Evolutionary conservation across 2,329 filamentous ascomycete genomes (phyloP), one percentile per base, ranked within the genome.

Genomic region (Hypoxylon rubiginosum): DNA sequence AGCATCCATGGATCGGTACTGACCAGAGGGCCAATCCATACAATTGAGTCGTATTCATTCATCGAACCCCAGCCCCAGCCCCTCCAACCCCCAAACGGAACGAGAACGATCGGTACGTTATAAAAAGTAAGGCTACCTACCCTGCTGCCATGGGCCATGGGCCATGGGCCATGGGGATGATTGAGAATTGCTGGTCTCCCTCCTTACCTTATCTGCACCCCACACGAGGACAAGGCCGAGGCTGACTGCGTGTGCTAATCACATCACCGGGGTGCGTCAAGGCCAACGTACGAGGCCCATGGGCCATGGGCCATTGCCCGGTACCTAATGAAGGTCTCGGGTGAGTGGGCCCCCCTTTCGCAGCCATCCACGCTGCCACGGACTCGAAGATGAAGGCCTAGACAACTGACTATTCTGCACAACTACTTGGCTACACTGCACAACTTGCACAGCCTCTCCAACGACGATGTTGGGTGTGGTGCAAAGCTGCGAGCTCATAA

Each of bases 161-260:
- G n/a, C n/a, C n/a, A n/a, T n/a, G n/a, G n/a, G 54, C 15, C 28
- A 56, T 30, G 30, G 64, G 28, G 39, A 52, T 67, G 48, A 52
- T 48, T 57, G 43, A 43, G 55, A 66, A 49, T 3, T 17, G 17
- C 26, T 65, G 34, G 30, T 39, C 39, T 49, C 49, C 49, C 43
- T 49, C 49, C 21, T 34, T 55, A 62, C 59, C 58, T 63, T 63
- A 56, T 43, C 64, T 72, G 71, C 64, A 72, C 71, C 72, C 72
- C 71, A 72, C 72, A 73, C 45, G 57, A 49, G 65, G 62, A 63
- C 55, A 61, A 62, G 64, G 55, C 68, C 66, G 68, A 69, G 68
- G 69, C 70, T 72, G 70, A 71, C 68, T 66, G 60, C 39, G 57
- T 50, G 57, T 64, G 60, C 52, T 65, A 63, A 66, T 67, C 56